Evolutionary conservation across 768 basidiomycete species (phyloP).

Genomic region (Leccinum longicurvipes): DNA sequence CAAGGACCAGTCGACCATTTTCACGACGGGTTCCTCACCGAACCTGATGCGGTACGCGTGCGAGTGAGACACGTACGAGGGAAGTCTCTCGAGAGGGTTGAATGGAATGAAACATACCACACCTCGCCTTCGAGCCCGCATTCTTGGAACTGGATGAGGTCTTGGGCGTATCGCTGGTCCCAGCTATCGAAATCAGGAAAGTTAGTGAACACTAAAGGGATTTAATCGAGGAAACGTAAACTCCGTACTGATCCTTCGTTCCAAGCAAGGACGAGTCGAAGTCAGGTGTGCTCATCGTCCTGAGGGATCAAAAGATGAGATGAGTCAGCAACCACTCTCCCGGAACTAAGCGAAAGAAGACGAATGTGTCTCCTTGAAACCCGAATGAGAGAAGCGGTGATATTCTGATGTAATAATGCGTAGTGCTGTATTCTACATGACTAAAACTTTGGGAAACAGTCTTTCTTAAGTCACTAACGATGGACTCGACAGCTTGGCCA

Average conservation of each 20-base stretch:
- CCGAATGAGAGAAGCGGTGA: not conserved
- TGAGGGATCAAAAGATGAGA: not conserved
- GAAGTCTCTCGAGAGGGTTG: too few relatives aligned
- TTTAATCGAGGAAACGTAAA: not conserved
- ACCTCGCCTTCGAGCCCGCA: slow-evolving; percentile 83
- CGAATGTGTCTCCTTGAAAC: not conserved
- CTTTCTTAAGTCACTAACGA: slow-evolving; percentile 1
- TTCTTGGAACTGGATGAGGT: slow-evolving; percentile 70
- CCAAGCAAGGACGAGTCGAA: slow-evolving; percentile 73
- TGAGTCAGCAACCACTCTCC: not conserved
- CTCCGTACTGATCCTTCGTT: slow-evolving; percentile 70
- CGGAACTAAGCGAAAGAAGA: too few relatives aligned
- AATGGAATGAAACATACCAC: slow-evolving; percentile 48
- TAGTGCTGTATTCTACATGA: slow-evolving; percentile 21
- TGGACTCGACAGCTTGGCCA: not conserved
- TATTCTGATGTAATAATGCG: slow-evolving; percentile 14
- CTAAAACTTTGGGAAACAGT: not conserved
- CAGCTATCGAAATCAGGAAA: slow-evolving; percentile 57
- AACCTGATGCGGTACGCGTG: slow-evolving; percentile 52
- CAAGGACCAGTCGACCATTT: slow-evolving; percentile 75
- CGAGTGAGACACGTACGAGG: not conserved
- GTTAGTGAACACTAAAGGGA: not conserved
- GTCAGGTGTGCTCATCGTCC: slow-evolving; percentile 37
- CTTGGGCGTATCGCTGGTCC: slow-evolving; percentile 72
- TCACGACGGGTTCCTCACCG: slow-evolving; percentile 68